Evolutionary conservation across 2,329 filamentous ascomycete genomes (phyloP), one percentile per base, ranked within the genome.

Genomic region (Annulohypoxylon truncatum): DNA sequence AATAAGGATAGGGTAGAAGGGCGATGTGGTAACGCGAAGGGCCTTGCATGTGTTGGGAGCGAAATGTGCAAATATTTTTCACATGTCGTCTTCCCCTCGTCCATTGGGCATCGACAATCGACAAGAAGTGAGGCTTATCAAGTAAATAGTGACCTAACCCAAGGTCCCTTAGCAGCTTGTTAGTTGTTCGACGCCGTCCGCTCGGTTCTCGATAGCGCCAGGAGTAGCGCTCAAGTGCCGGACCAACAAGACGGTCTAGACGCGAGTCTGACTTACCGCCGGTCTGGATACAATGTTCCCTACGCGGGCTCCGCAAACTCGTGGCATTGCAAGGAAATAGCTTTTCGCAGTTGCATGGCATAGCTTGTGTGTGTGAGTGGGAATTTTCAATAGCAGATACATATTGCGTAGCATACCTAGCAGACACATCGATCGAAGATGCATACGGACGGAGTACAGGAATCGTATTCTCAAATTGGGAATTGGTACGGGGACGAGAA

Each of bases 391-490:
- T 52, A 52, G 38, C 15, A 42, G 8, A 18, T 42, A 22, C 3
- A 24, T 24, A 22, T 7, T 20, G 38, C 18, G 12, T 29, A 52
- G 29, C 8, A 38, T 38, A 20, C 15, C 6, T 35, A 35, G 33
- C 13, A 15, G 24, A 48, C 12, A 48, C 12, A 31, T 55, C 44
- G 15, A 18, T 24, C 48, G 47, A 56, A 24, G 60, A 52, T 38
- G 40, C 44, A 52, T 57, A 40, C 31, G 42, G 20, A 64, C 26
- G 51, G 60, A 53, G 47, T 33, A 69, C 53, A 61, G 48, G 26
- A 40, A 31, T 67, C 64, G 67, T 69, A 69, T 69, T 64, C 44
- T 66, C 64, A 69, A 61, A 64, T 67, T 67, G 61, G 54, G 52
- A 53, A 69, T 22, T 35, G 44, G 44, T 51, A 61, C 56, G 53